Evolutionary conservation across 139 green algal genomes (phyloP).

Genomic region (Tetraselmis striata): DNA sequence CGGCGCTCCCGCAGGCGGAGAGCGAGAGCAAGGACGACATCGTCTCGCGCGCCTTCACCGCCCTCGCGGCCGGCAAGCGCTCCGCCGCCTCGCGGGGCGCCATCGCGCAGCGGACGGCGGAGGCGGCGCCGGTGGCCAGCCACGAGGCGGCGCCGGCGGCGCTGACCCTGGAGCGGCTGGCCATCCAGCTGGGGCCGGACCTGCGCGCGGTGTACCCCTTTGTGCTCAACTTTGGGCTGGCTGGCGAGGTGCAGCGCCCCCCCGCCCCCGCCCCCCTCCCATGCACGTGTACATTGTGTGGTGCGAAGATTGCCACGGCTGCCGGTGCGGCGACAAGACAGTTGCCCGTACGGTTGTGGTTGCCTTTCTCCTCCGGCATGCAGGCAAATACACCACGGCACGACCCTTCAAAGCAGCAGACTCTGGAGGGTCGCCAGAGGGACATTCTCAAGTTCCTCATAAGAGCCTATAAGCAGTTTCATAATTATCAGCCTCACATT

Average conservation of each 20-base stretch:
- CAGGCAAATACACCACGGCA: too few relatives aligned
- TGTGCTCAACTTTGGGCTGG: slow-evolving; percentile 80
- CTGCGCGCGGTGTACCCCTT: slow-evolving; percentile 83
- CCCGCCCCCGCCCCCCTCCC: background rate
- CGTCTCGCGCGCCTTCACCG: slow-evolving; percentile 55
- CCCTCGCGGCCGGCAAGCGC: slow-evolving; percentile 42
- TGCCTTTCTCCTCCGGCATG: too few relatives aligned
- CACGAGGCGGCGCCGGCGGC: background rate
- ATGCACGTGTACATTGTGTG: too few relatives aligned
- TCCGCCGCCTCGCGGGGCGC: background rate
- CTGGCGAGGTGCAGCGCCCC: slow-evolving; percentile 45
- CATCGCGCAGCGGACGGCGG: background rate
- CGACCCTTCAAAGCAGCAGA: too few relatives aligned
- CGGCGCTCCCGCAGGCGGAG: too few relatives aligned
- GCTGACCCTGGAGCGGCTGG: slow-evolving; percentile 33
- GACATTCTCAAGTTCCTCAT: too few relatives aligned
- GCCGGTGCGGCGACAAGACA: too few relatives aligned
- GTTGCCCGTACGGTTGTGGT: too few relatives aligned
- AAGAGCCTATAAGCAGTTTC: too few relatives aligned
- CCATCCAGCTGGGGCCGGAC: slow-evolving; percentile 77
- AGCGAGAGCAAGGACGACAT: slow-evolving; percentile 25
- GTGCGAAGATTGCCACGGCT: too few relatives aligned
- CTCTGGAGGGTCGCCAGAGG: too few relatives aligned
- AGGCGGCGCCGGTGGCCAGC: slow-evolving; percentile 6
- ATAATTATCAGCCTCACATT: too few relatives aligned